Percentiles rank a stretch among this genome's conserved stretches.
Conservation (phyloP, 2,329 filamentous ascomycete genomes). For the Penicillium sp. region DNA sequence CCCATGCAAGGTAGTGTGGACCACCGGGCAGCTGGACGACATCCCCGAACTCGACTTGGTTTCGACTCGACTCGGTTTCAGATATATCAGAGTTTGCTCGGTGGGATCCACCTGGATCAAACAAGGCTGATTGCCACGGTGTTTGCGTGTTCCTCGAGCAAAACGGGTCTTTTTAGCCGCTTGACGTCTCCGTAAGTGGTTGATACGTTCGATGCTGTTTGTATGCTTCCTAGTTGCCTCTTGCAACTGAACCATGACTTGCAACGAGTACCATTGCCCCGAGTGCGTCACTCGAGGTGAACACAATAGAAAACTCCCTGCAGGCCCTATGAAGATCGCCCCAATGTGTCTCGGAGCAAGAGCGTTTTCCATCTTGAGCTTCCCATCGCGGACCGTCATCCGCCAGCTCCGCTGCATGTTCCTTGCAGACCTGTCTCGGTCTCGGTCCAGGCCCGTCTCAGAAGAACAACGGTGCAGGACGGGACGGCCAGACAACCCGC, state of each 20-base stretch:
- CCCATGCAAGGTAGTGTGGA: slow-evolving; percentile 2
- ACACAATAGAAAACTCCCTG: neutral
- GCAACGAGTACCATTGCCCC: neutral
- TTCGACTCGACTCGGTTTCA: slow-evolving; percentile 12
- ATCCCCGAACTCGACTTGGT: slow-evolving; percentile 7
- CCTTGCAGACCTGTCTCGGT: slow-evolving; percentile 19
- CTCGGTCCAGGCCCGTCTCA: neutral
- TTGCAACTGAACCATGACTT: neutral
- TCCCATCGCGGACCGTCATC: slow-evolving; percentile 11
- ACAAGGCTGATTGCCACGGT: neutral
- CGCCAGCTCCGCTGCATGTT: slow-evolving; percentile 1
- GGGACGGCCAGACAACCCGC: slow-evolving; percentile 8
- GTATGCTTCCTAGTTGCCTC: neutral
- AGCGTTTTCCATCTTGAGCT: slow-evolving; percentile 3
- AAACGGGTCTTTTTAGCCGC: neutral
- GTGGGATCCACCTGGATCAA: neutral
- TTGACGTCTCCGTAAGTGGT: neutral
- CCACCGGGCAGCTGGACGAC: slow-evolving; percentile 5
- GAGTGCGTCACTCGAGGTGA: neutral
- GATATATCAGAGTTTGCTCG: slow-evolving; percentile 16
- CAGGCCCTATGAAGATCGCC: neutral
- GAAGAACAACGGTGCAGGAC: slow-evolving; percentile 11
- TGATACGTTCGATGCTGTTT: neutral
- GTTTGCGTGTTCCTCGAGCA: neutral
- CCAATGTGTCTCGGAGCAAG: slow-evolving; percentile 11